Conservation (phyloP, 306 rosid genomes). For the Ceratonia siliqua region DNA sequence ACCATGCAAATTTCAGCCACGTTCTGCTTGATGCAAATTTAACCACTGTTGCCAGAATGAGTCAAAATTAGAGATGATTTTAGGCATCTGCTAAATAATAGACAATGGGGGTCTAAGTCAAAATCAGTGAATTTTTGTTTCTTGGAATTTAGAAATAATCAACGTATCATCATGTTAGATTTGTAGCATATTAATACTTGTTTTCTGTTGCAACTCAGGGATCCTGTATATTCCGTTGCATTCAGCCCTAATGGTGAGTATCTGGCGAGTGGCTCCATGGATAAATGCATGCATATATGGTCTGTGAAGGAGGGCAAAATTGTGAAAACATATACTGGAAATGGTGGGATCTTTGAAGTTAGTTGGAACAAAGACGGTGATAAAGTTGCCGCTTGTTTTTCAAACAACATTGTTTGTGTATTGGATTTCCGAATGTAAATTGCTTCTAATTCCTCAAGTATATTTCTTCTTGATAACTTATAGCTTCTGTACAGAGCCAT, state of each 20-base stretch:
- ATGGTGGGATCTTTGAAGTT: slow-evolving; percentile 95
- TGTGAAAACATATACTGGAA: slow-evolving; percentile 78
- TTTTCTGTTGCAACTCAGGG: slow-evolving; percentile 46
- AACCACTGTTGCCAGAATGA: neutral
- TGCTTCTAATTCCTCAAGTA: neutral
- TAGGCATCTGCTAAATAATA: neutral
- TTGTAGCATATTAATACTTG: neutral
- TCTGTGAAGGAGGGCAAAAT: slow-evolving; percentile 87
- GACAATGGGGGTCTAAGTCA: neutral
- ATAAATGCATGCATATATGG: slow-evolving; percentile 84
- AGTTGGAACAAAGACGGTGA: slow-evolving; percentile 95
- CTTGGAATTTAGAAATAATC: neutral
- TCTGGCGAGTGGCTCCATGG: slow-evolving; percentile 91
- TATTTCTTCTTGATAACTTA: neutral
- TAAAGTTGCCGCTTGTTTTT: slow-evolving; percentile 88
- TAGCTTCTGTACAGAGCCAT: slow-evolving; percentile 3
- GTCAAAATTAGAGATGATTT: neutral
- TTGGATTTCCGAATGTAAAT: slow-evolving; percentile 63
- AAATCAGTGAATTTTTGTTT: neutral
- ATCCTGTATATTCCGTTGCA: slow-evolving; percentile 91
- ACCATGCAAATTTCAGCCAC: neutral
- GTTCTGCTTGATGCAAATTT: neutral
- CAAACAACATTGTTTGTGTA: slow-evolving; percentile 83
- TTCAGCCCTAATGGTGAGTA: slow-evolving; percentile 93
- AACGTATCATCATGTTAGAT: neutral